phyloP scores from a whole-genome alignment of 345 rosid genomes.

The Syzygium oleosum region DNA sequence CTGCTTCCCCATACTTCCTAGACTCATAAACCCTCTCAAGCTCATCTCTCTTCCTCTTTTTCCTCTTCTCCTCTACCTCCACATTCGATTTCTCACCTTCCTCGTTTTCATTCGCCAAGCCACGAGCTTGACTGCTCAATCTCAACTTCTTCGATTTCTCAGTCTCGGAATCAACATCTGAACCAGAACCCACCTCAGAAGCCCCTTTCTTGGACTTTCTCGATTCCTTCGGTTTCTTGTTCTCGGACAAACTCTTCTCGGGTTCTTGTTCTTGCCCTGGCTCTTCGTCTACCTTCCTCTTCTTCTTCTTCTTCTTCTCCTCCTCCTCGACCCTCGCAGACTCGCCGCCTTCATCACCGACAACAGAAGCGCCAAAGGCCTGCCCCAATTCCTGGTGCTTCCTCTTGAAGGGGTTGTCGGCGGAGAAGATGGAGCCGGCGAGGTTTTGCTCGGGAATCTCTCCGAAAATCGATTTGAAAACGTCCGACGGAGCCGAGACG shows the following conservation, averaged over 20 bases:
- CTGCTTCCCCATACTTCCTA: slow-evolving; percentile 46
- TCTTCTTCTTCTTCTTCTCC: not conserved
- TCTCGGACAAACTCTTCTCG: not conserved
- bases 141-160: not conserved
- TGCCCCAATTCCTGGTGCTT: slow-evolving; percentile 25
- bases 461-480: slow-evolving; percentile 39
- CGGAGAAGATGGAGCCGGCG: slow-evolving; percentile 51
- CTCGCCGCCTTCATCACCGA: slow-evolving; percentile 6
- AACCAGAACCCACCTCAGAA: not conserved
- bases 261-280: not conserved
- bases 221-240: not conserved
- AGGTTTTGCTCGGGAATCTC: slow-evolving; percentile 7
- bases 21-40: slow-evolving; percentile 72
- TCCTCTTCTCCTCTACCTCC: slow-evolving; percentile 26
- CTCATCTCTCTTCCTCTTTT: slow-evolving; percentile 92
- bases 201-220: slow-evolving; percentile 17
- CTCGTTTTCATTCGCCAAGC: not conserved
- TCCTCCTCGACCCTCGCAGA: not conserved
- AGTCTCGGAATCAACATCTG: not conserved
- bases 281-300: slow-evolving; percentile 2
- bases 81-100: not conserved
- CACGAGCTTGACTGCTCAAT: not conserved
- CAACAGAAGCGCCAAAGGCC: not conserved
- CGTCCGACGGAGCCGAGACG: slow-evolving; percentile 14
- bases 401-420: slow-evolving; percentile 75